These are phyloP conservation scores for Penicillium thymicola DNA, from an alignment of 2,329 filamentous ascomycete species.

Conservation along the genomic window DNA sequence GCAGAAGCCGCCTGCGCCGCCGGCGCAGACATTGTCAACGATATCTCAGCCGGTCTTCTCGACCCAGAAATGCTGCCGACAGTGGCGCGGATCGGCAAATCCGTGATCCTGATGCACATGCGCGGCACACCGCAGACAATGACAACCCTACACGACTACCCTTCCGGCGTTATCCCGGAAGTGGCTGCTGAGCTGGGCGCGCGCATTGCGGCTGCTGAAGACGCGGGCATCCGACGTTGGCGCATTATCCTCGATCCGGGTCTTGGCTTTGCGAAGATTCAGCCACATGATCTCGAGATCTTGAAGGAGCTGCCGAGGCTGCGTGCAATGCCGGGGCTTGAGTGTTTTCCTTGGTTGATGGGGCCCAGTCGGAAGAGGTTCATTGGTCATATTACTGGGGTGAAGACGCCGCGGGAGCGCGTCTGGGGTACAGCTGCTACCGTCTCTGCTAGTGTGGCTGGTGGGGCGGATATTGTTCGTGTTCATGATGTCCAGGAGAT, in stretches of 20 bases:
- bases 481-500: slow-evolving; percentile 91
- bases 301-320: slow-evolving; percentile 66
- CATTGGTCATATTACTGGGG: slow-evolving; percentile 76
- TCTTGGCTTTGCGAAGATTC: slow-evolving; percentile 86
- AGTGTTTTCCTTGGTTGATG: slow-evolving; percentile 80
- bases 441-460: slow-evolving; percentile 77
- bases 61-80: slow-evolving; percentile 80
- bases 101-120: slow-evolving; percentile 89
- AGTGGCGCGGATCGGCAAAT: slow-evolving; percentile 72
- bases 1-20: slow-evolving; percentile 71
- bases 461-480: slow-evolving; percentile 85
- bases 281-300: slow-evolving; percentile 76
- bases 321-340: slow-evolving; percentile 40
- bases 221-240: slow-evolving; percentile 83
- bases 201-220: slow-evolving; percentile 72
- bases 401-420: slow-evolving; percentile 65
- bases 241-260: slow-evolving; percentile 93
- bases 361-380: slow-evolving; percentile 89
- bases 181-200: slow-evolving; percentile 65
- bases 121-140: slow-evolving; percentile 82
- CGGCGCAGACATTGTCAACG: slow-evolving; percentile 91
- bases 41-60: slow-evolving; percentile 78
- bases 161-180: slow-evolving; percentile 61
- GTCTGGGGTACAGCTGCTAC: slow-evolving; percentile 85
- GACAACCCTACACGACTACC: slow-evolving; percentile 66